Base-by-base conservation (phyloP, 1,284 basidiomycete species). In the Microstroma glucosiphilum region DNA sequence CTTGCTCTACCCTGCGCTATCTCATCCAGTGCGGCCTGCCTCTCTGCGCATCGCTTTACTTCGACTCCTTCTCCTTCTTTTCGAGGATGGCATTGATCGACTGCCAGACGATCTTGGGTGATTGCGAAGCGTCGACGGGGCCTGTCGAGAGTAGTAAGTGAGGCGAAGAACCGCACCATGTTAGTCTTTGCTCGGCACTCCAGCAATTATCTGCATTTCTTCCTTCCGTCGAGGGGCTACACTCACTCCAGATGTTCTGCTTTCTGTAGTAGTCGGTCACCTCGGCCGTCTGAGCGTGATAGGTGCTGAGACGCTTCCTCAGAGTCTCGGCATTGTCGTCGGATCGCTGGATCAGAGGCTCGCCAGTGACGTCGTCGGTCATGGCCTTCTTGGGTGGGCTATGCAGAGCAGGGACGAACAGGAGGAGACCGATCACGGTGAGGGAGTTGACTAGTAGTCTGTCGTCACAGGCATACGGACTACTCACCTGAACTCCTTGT, bases 191-290 rank as follows among this genome's bases (percentile, higher is more conserved):
- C n/a, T n/a, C 60, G 60, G 61, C 41, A 25, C 17, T 23, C 3
- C n/a, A 7, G 59, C 58, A 26, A 60, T 59, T n/a, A n/a, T n/a
- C n/a, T n/a, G n/a, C n/a, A n/a, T n/a, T n/a, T 43, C 42, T n/a
- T 11, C 12, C 42, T n/a, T n/a, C n/a, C n/a, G 94, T 85, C 57
- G 0, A 19, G 0, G 19, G 30, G 40, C 40, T 17, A 41, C n/a
- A 37, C 30, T 37, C 30, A 37, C 60, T 55, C 76, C 79, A 73
- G 62, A 80, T 79, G 67, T 90, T 89, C 76, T 91, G 89, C 71
- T 85, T 84, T 81, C 89, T 90, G 86, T 98, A 98, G 84, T 96
- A 96, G 60, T 91, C 91, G n/a, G 92, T 89, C 30, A 98, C 94
- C 40, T 93, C 92, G 2, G 88, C 89, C 23, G 94, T 98, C 82